Evolutionary conservation across 176 grass and related monocot genomes (phyloP).

Genomic region (Carex littledalei): DNA sequence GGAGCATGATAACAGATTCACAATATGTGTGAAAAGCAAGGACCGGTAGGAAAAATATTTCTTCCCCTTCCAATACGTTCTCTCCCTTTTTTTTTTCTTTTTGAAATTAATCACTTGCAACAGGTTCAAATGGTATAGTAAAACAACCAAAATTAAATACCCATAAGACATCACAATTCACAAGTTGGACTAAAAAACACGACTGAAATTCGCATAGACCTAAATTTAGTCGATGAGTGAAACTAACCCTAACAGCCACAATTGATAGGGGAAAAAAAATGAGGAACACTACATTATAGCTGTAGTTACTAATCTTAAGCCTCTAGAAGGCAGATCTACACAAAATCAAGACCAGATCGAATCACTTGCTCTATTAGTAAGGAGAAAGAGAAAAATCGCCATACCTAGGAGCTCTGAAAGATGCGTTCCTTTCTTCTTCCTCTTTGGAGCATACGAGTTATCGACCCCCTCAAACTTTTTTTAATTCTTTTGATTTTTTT

Average conservation of each 20-base stretch:
- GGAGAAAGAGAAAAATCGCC: neutral
- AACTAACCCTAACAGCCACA: neutral
- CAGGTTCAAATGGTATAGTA: neutral
- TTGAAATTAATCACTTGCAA: neutral
- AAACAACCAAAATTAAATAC: constrained; percentile 1
- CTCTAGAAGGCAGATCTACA: neutral
- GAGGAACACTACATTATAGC: neutral
- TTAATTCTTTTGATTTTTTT: neutral
- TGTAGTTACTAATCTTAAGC: neutral
- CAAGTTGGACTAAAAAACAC: neutral
- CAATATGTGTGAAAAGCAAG: neutral
- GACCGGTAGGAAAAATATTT: neutral
- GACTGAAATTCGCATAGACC: neutral
- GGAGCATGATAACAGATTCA: neutral
- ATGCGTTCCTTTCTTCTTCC: neutral
- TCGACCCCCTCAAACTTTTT: neutral
- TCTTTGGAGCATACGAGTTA: neutral
- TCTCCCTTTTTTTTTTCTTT: neutral
- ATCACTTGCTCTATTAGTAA: neutral
- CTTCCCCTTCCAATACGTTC: neutral
- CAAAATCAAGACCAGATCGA: constrained; percentile 6
- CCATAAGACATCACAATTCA: neutral
- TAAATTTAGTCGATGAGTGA: neutral
- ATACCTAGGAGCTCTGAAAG: neutral
- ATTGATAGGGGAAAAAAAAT: neutral